These are phyloP conservation scores for Aurifilum marmelostoma DNA, from an alignment of 2,329 filamentous ascomycete genomes.

Conservation along the genomic window DNA sequence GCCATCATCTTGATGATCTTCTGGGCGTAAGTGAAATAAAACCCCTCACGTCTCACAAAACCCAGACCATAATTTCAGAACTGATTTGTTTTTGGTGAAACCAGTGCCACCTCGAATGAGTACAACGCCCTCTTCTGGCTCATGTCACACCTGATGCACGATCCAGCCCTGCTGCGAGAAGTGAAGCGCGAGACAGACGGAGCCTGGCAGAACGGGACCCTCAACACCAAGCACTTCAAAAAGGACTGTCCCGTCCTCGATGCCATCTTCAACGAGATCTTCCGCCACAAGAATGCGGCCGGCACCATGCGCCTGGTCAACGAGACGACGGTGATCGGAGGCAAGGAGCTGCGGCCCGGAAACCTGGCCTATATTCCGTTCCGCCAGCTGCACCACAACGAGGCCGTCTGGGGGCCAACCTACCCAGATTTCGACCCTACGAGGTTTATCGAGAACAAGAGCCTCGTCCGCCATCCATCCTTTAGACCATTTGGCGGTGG, in stretches of 20 bases:
- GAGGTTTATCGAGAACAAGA: slow-evolving; percentile 8
- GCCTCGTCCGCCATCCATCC: neutral
- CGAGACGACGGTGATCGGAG: neutral
- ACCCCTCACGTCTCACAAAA: neutral
- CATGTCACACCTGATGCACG: slow-evolving; percentile 6
- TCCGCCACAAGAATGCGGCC: slow-evolving; percentile 15
- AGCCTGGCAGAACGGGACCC: neutral
- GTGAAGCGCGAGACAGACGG: slow-evolving; percentile 10
- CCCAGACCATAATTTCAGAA: neutral
- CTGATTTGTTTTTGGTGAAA: neutral
- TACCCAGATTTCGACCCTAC: neutral
- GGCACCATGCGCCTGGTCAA: slow-evolving; percentile 13
- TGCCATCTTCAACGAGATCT: slow-evolving; percentile 5
- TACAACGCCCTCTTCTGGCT: slow-evolving; percentile 11
- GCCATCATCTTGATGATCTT: slow-evolving; percentile 13
- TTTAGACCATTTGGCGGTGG: slow-evolving; percentile 14
- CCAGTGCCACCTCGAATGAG: slow-evolving; percentile 6
- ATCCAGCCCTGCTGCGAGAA: neutral
- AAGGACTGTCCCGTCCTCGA: slow-evolving; percentile 3
- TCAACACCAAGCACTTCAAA: slow-evolving; percentile 4
- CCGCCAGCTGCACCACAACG: slow-evolving; percentile 13
- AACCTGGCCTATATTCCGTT: slow-evolving; percentile 12
- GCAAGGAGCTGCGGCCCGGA: neutral
- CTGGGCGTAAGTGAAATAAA: slow-evolving; percentile 8
- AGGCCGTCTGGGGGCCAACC: neutral